Evolutionary conservation across 768 basidiomycete genomes (phyloP).

Genomic region (Suillus americanus): DNA sequence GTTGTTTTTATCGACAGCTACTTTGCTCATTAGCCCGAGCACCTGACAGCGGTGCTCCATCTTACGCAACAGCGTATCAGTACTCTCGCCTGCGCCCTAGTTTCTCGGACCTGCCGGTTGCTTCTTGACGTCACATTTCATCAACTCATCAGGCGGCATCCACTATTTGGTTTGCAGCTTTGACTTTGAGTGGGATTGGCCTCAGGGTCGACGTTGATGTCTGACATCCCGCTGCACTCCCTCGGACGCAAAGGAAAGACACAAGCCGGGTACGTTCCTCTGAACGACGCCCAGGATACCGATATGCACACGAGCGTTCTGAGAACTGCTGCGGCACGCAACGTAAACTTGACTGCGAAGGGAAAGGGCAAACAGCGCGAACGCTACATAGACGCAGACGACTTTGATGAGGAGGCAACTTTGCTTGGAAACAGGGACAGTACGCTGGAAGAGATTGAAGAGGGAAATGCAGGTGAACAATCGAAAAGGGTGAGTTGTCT

Average conservation of each 20-base stretch:
- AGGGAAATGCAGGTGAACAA: constrained; percentile 32
- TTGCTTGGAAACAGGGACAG: constrained; percentile 41
- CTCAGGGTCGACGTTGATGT: constrained; percentile 40
- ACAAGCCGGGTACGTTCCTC: constrained; percentile 47
- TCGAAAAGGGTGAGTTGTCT: constrained; percentile 22
- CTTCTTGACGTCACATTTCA: not conserved
- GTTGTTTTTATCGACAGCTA: not conserved
- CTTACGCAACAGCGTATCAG: not conserved
- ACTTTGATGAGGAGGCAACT: constrained; percentile 62
- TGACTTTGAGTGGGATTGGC: not conserved
- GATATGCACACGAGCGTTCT: constrained; percentile 32
- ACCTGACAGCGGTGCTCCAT: not conserved
- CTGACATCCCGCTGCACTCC: constrained; percentile 70
- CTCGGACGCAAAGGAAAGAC: constrained; percentile 50
- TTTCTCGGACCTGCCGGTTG: too few relatives aligned
- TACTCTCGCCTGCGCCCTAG: not conserved
- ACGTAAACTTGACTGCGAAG: constrained; percentile 18
- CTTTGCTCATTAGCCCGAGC: not conserved
- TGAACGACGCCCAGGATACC: constrained; percentile 28
- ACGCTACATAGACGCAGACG: constrained; percentile 59
- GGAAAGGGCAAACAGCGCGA: constrained; percentile 41
- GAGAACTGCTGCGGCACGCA: constrained; percentile 35
- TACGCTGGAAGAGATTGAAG: constrained; percentile 39
- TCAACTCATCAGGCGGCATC: not conserved
- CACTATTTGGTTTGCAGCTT: not conserved